These are phyloP conservation scores for Arabis alpina DNA, from an alignment of 345 rosid species.

Conservation along the genomic window DNA sequence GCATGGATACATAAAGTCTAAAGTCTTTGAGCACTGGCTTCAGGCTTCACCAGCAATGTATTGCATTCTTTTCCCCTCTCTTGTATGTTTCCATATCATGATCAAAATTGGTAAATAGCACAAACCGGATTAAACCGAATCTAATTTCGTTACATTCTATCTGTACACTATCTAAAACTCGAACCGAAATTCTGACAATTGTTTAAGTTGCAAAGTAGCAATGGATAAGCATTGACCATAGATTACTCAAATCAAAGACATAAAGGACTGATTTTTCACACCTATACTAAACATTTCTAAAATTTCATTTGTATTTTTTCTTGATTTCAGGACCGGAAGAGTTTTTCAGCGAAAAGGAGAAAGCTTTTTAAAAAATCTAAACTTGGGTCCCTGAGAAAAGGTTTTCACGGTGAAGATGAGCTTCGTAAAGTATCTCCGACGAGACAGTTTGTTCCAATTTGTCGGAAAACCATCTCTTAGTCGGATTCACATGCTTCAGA, in stretches of 20 bases:
- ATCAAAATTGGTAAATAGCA: background rate
- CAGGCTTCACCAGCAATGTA: slow-evolving; percentile 23
- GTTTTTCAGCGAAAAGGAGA: background rate
- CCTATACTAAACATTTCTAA: too few relatives aligned
- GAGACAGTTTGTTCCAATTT: slow-evolving; percentile 24
- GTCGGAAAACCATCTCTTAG: slow-evolving; percentile 24
- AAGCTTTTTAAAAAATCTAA: slow-evolving; percentile 9
- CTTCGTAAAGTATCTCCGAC: slow-evolving; percentile 42
- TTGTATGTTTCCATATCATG: background rate
- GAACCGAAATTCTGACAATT: too few relatives aligned
- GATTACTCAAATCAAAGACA: too few relatives aligned
- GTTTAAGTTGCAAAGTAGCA: too few relatives aligned
- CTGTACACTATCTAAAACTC: background rate
- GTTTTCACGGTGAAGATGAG: slow-evolving; percentile 29
- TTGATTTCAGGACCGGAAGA: too few relatives aligned
- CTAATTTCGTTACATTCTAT: background rate
- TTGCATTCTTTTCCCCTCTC: slow-evolving; percentile 9
- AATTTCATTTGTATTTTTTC: too few relatives aligned
- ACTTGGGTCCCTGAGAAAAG: background rate
- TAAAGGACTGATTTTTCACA: background rate
- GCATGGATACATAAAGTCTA: slow-evolving; percentile 63
- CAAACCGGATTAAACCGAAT: slow-evolving; percentile 28
- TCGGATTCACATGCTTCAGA: slow-evolving; percentile 43
- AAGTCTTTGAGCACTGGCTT: slow-evolving; percentile 21
- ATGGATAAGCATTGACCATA: slow-evolving; percentile 7